A percentile compares a stretch with the other conserved stretches of the same genome.
These are phyloP conservation scores for Bruguiera parviflora DNA, from an alignment of 345 rosid genomes.

Conservation along the genomic window DNA sequence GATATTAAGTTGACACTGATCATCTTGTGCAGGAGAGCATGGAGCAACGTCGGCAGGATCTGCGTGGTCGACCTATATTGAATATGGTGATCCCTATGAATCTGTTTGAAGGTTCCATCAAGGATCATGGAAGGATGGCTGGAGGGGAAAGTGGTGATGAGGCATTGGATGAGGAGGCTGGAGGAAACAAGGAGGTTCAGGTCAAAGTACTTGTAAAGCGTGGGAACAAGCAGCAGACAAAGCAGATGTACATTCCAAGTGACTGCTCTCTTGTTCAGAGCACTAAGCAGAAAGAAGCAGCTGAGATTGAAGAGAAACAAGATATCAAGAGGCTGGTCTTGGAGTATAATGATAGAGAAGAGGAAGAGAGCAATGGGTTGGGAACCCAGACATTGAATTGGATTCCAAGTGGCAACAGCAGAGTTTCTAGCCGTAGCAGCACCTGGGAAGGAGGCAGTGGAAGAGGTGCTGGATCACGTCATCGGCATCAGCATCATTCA, in stretches of 20 bases:
- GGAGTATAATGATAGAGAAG: slow-evolving; percentile 94
- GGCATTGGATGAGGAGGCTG: slow-evolving; percentile 62
- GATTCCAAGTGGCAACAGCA: slow-evolving; percentile 59
- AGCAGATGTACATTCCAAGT: slow-evolving; percentile 84
- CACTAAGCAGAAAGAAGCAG: slow-evolving; percentile 98
- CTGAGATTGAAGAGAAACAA: slow-evolving; percentile 94
- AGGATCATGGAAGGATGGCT: slow-evolving; percentile 67
- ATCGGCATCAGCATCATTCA: slow-evolving; percentile 59
- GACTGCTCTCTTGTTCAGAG: slow-evolving; percentile 85
- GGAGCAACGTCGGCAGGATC: slow-evolving; percentile 90
- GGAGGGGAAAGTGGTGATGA: slow-evolving; percentile 86
- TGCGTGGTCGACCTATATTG: slow-evolving; percentile 77
- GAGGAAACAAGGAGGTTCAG: slow-evolving; percentile 75
- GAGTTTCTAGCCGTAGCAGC: slow-evolving; percentile 43
- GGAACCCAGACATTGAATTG: slow-evolving; percentile 72
- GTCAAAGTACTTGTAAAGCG: slow-evolving; percentile 97
- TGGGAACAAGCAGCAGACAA: slow-evolving; percentile 94
- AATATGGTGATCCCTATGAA: slow-evolving; percentile 94
- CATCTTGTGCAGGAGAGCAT: slow-evolving; percentile 75
- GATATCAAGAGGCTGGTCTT: slow-evolving; percentile 93
- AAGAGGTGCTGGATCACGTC: slow-evolving; percentile 59
- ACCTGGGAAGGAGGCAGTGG: slow-evolving; percentile 57
- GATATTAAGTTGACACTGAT: neutral
- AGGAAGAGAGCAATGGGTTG: slow-evolving; percentile 78
- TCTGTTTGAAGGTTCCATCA: slow-evolving; percentile 80